phyloP scores from a whole-genome alignment of 1,284 basidiomycete species.

The Puccinia triticina region DNA sequence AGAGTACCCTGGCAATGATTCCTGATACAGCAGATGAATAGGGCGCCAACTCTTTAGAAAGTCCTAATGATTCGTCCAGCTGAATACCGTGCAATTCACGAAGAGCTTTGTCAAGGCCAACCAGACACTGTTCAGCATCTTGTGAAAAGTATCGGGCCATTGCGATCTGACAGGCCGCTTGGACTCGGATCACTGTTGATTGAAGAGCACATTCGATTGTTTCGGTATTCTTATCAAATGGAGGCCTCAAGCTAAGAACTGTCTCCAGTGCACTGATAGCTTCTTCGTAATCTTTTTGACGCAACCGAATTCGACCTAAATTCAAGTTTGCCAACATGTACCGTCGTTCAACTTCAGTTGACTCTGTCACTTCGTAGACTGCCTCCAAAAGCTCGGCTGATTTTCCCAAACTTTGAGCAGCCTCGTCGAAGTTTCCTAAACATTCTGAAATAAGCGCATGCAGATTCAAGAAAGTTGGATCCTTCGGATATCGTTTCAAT shows the following conservation, averaged over 20 bases:
- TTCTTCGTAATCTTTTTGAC: conserved; percentile 66
- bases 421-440: conserved; percentile 72
- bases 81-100: conserved; percentile 61
- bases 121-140: conserved; percentile 69
- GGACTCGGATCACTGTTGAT: conserved; percentile 65
- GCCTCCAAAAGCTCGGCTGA: conserved; percentile 77
- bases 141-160: conserved; percentile 72
- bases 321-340: conserved; percentile 83
- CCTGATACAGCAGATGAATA: conserved; percentile 30
- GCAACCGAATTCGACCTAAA: conserved; percentile 75
- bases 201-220: conserved; percentile 54
- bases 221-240: conserved; percentile 62
- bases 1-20: conserved; percentile 28
- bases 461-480: conserved; percentile 68
- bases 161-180: conserved; percentile 73
- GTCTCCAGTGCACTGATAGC: conserved; percentile 76
- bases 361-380: conserved; percentile 84
- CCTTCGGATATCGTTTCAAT: conserved; percentile 41
- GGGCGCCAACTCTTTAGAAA: conserved; percentile 11
- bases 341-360: conserved; percentile 71
- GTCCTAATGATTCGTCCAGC: conserved; percentile 62
- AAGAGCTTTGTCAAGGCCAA: conserved; percentile 70
- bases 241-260: conserved; percentile 66
- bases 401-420: conserved; percentile 67
- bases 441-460: conserved; percentile 83